Base-by-base conservation (phyloP, 108 stramenopile species). In the Nannochloropsis oceanica region DNA sequence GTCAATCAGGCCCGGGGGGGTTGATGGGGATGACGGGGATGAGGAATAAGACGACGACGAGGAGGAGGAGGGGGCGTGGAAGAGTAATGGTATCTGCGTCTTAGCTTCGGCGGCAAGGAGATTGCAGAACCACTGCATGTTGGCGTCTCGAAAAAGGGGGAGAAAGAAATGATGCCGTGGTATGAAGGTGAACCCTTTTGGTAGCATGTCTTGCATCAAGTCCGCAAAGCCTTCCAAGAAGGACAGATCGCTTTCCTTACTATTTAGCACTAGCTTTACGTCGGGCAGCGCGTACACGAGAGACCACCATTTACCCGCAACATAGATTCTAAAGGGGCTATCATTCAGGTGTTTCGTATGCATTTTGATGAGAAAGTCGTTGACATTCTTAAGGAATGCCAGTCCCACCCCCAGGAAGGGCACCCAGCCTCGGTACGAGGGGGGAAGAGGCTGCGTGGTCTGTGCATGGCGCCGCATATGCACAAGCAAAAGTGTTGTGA, bases 1-100 rank as follows among this genome's bases (percentile, higher is more conserved):
- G 59, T 73, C 59, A 10, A 73, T 73, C 59, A 73, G 59, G 59
- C n/a, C n/a, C 34, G 34, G 34, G 34, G 34, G 34, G 34, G 34
- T 1, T 34, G 34, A 34, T 1, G 34, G 5, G 34, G 34, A 34
- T 1, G 83, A 79, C 84, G 26, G 25, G 27, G 27, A 84, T 82
- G 83, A 84, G 25, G 86, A 86, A 13, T 82, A 86, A 27, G 87
- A 84, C 25, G 83, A 86, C 26, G 82, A 86, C 13, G 34, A 83
- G 25, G 85, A 86, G 18, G 86, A 88, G 25, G 85, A 42, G 13
- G 43, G 27, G 43, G 14, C 43, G 43, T 25, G 83, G 44, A 79
- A 79, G 18, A 83, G 84, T 11, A 83, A 34, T 8, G 83, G 27
- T 13, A 79, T 25, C 79, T n/a, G 43, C 27, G 20, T 27, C 22